Conservation (phyloP, 768 basidiomycete species). For the Paxillus rubicundulus region DNA sequence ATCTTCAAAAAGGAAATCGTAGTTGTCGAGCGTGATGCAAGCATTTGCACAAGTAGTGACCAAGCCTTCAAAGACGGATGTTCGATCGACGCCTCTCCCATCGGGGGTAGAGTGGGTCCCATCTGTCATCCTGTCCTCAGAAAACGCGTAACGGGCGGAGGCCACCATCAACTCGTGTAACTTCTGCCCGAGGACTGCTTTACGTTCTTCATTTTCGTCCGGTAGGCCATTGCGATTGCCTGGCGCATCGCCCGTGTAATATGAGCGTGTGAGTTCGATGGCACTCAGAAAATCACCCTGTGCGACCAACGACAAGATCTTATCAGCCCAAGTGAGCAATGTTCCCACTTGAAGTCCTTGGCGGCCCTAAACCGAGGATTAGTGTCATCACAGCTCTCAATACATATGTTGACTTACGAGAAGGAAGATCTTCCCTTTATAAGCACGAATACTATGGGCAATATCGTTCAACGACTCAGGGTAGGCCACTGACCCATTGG, state of each 20-base stretch:
- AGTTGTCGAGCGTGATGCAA: conserved; percentile 75
- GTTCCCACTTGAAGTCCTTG: conserved; percentile 76
- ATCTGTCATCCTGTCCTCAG: conserved; percentile 92
- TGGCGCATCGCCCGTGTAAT: conserved; percentile 75
- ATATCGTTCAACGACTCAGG: conserved; percentile 51
- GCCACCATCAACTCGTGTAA: conserved; percentile 83
- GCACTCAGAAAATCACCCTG: conserved; percentile 87
- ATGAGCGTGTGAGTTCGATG: conserved; percentile 80
- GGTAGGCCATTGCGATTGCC: conserved; percentile 90
- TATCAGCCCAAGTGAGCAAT: conserved; percentile 92
- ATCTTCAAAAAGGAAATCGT: conserved; percentile 89
- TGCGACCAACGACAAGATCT: conserved; percentile 78
- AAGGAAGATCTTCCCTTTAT: conserved; percentile 90
- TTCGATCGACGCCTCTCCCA: conserved; percentile 90
- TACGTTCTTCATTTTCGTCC: conserved; percentile 53
- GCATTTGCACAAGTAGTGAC: conserved; percentile 76
- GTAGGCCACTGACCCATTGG: conserved; percentile 47
- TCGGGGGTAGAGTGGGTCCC: conserved; percentile 78
- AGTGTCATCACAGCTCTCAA: conserved; percentile 1
- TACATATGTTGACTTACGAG: conserved; percentile 53
- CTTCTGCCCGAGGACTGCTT: conserved; percentile 66
- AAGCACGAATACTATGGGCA: conserved; percentile 69
- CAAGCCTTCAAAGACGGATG: conserved; percentile 83
- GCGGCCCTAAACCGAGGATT: conserved; percentile 47
- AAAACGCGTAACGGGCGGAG: conserved; percentile 87